Conservation (phyloP, 768 basidiomycete genomes). For the Wakefieldia striispora region DNA sequence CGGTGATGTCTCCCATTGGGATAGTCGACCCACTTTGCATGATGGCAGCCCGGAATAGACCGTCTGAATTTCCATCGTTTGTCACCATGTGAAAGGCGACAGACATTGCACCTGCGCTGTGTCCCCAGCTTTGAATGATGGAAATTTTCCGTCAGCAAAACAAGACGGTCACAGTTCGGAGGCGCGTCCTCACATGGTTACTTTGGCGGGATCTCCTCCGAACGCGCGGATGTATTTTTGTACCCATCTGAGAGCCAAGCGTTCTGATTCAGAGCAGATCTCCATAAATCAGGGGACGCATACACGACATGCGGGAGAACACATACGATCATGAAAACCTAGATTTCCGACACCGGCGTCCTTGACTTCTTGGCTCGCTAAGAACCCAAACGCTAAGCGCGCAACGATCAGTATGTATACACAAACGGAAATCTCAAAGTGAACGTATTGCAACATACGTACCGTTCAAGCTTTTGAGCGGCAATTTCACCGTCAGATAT, state of each 20-base stretch:
- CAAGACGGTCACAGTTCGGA: not conserved
- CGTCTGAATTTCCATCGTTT: constrained; percentile 21
- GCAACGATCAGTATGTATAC: not conserved
- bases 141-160: too few species aligned
- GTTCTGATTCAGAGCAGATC: constrained; percentile 18
- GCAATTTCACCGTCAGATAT: not conserved
- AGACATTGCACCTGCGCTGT: constrained; percentile 39
- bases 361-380: constrained; percentile 36
- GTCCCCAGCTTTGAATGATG: constrained; percentile 24
- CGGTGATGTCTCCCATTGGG: constrained; percentile 14
- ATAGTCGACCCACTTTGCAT: constrained; percentile 45
- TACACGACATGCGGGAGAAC: not conserved
- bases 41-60: constrained; percentile 26
- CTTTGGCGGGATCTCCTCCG: constrained; percentile 55
- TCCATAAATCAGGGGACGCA: too few species aligned
- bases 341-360: constrained; percentile 44
- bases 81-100: constrained; percentile 31
- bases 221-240: constrained; percentile 57
- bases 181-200: constrained; percentile 23
- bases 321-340: constrained; percentile 46
- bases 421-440: not conserved
- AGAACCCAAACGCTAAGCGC: constrained; percentile 35
- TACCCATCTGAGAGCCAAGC: constrained; percentile 50
- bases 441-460: not conserved
- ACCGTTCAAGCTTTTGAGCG: constrained; percentile 7